Percentiles rank a stretch among this genome's conserved stretches.
These are phyloP conservation scores for Entamoeba histolytica DNA, from an alignment of 208 protist genomes.

Conservation along the genomic window DNA sequence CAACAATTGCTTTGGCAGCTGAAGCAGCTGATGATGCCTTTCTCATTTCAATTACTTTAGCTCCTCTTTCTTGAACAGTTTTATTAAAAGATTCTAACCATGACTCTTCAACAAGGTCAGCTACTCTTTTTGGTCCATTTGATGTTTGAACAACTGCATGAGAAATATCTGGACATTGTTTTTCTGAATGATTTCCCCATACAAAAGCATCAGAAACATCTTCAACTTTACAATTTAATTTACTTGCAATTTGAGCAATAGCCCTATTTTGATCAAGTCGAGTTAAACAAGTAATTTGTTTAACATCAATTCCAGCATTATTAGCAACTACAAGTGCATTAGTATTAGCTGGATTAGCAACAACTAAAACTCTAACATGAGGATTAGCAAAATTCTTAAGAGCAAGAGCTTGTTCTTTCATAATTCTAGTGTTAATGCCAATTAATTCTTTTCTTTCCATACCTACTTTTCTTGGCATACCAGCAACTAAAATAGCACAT, in stretches of 20 bases:
- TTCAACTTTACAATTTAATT: background rate
- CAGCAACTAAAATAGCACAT: slow-evolving; percentile 22
- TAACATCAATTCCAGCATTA: background rate
- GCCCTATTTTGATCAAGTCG: slow-evolving; percentile 29
- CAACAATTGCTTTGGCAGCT: slow-evolving; percentile 53
- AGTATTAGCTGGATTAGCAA: slow-evolving; percentile 34
- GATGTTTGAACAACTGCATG: background rate
- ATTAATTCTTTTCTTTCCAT: slow-evolving; percentile 29
- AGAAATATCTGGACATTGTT: background rate
- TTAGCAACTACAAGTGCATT: slow-evolving; percentile 10
- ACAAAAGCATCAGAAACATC: background rate
- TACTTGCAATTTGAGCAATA: background rate
- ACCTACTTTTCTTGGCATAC: slow-evolving; percentile 14
- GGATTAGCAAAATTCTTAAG: slow-evolving; percentile 6
- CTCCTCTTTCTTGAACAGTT: slow-evolving; percentile 41
- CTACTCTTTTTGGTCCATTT: slow-evolving; percentile 42
- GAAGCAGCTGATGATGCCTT: slow-evolving; percentile 64
- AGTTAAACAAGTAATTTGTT: slow-evolving; percentile 23
- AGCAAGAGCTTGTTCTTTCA: slow-evolving; percentile 5
- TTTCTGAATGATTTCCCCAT: slow-evolving; percentile 31
- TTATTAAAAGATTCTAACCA: slow-evolving; percentile 23
- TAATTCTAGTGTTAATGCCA: slow-evolving; percentile 18
- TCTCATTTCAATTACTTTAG: slow-evolving; percentile 55
- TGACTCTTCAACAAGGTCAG: slow-evolving; percentile 42
- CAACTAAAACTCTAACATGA: slow-evolving; percentile 18